These are phyloP conservation scores for Fusarium sp. DNA, from an alignment of 2,329 filamentous ascomycete species.

Conservation along the genomic window DNA sequence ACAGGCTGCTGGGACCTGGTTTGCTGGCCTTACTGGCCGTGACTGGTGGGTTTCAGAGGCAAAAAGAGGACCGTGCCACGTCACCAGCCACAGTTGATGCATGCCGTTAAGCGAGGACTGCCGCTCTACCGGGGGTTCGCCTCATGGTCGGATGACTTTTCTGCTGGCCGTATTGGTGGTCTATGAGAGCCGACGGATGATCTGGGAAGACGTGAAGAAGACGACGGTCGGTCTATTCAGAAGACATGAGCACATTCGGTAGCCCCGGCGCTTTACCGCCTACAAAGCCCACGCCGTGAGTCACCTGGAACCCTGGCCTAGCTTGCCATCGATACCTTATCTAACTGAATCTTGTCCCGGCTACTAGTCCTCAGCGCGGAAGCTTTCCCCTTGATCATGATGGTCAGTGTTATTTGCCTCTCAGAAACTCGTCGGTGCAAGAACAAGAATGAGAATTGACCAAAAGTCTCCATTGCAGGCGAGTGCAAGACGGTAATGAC, in stretches of 20 bases:
- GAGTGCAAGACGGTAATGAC: conserved; percentile 95
- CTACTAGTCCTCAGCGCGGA: conserved; percentile 83
- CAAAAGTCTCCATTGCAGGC: conserved; percentile 65
- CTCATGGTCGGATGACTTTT: conserved; percentile 41
- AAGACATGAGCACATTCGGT: conserved; percentile 75
- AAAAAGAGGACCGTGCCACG: conserved; percentile 32
- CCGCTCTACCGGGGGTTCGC: conserved; percentile 40
- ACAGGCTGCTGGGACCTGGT: conserved; percentile 7
- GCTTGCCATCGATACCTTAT: conserved; percentile 2
- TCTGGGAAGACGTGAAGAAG: conserved; percentile 19
- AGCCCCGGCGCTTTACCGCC: conserved; percentile 77
- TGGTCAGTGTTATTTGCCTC: conserved; percentile 57
- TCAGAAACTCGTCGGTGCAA: neutral
- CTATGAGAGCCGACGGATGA: conserved; percentile 12
- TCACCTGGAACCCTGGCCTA: conserved; percentile 35
- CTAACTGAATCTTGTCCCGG: conserved; percentile 29
- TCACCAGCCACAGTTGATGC: conserved; percentile 43
- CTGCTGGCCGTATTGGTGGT: neutral
- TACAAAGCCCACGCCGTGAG: conserved; percentile 80
- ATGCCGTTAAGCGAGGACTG: conserved; percentile 37
- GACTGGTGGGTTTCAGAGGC: neutral
- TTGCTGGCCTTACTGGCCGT: conserved; percentile 6
- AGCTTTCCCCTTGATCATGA: conserved; percentile 96
- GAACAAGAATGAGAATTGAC: conserved; percentile 17
- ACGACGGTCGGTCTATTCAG: conserved; percentile 8